Conservation (phyloP, 768 basidiomycete species). For the Leccinum obscurum region DNA sequence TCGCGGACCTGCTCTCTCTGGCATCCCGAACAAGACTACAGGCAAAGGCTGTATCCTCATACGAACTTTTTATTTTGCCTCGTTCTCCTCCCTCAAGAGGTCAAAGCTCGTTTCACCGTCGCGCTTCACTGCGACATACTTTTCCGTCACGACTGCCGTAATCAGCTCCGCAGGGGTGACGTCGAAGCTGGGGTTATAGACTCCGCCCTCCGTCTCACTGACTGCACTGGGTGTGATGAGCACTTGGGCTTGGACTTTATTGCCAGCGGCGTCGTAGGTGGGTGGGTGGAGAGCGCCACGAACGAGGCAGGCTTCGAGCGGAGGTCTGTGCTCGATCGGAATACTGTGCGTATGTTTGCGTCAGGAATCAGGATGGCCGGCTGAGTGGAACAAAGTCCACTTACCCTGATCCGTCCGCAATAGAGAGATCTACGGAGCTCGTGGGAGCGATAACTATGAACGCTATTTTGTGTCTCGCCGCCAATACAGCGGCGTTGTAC, state of each 20-base stretch:
- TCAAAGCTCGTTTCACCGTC: constrained; percentile 62
- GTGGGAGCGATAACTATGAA: constrained; percentile 94
- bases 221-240: constrained; percentile 76
- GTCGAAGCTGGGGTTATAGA: constrained; percentile 96
- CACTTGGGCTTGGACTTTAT: constrained; percentile 69
- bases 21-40: background rate
- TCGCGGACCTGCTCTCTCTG: background rate
- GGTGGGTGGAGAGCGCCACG: constrained; percentile 75
- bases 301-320: constrained; percentile 85
- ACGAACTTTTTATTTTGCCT: background rate
- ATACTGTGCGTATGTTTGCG: constrained; percentile 45
- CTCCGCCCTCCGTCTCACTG: constrained; percentile 26
- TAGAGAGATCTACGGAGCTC: constrained; percentile 85
- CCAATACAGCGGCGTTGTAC: constrained; percentile 93
- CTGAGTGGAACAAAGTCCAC: background rate
- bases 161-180: constrained; percentile 94
- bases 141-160: constrained; percentile 94
- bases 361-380: background rate
- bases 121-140: constrained; percentile 79
- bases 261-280: constrained; percentile 38
- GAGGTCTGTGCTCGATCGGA: constrained; percentile 90
- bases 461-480: constrained; percentile 82
- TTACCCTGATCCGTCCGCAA: constrained; percentile 65
- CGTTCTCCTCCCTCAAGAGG: constrained; percentile 42
- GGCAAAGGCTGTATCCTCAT: background rate